These are phyloP conservation scores for Rhizoctonia solani DNA, from an alignment of 1,284 basidiomycete genomes.

Conservation along the genomic window DNA sequence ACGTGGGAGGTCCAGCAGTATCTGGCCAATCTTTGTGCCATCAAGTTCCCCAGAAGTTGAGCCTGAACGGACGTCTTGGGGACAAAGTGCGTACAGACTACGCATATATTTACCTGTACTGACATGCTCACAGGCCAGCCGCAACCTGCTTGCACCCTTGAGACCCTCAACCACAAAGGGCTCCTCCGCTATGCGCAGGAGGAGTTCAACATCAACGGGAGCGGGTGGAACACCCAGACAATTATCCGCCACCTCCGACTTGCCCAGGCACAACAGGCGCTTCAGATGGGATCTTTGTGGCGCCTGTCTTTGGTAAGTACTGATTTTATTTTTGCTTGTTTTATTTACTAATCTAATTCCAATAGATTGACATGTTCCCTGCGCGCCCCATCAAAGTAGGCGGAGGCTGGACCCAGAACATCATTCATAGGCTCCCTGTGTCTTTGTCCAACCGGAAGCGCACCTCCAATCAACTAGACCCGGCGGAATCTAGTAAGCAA, in stretches of 20 bases:
- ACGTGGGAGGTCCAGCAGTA: too few relatives aligned
- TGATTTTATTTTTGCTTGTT: background rate
- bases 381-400: slow-evolving; percentile 7
- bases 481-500: too few relatives aligned
- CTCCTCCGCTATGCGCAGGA: slow-evolving; percentile 6
- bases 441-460: background rate
- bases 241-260: slow-evolving; percentile 5
- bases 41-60: too few relatives aligned
- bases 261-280: background rate
- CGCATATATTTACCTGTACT: too few relatives aligned
- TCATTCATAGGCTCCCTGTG: background rate
- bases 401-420: slow-evolving; percentile 2
- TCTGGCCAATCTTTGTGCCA: too few relatives aligned
- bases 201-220: background rate
- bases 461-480: background rate
- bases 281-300: slow-evolving; percentile 15
- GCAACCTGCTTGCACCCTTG: background rate
- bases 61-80: too few relatives aligned
- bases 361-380: background rate
- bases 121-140: background rate
- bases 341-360: background rate
- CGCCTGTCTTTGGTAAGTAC: slow-evolving; percentile 1
- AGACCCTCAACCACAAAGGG: background rate
- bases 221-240: background rate
- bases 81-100: too few relatives aligned